A percentile compares a stretch with the other conserved stretches of the same genome.
Evolutionary conservation across 148 eudicot genomes (phyloP).

Genomic region (Cornus suecica): DNA sequence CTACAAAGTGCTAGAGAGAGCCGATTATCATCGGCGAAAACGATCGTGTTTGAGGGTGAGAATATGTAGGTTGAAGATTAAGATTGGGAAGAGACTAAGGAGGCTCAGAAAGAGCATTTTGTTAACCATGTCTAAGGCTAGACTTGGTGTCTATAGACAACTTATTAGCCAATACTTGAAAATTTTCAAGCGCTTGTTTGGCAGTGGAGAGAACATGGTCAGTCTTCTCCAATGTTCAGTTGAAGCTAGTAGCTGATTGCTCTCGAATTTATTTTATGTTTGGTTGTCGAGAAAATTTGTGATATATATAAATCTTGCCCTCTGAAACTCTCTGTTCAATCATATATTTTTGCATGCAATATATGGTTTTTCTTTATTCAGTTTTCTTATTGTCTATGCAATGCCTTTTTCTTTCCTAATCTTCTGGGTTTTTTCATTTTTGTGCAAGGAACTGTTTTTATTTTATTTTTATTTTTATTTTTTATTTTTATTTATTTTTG

Average conservation of each 20-base stretch:
- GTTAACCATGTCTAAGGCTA: constrained; percentile 29
- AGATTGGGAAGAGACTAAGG: constrained; percentile 63
- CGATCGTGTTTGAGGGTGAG: constrained; percentile 51
- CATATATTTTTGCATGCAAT: not conserved
- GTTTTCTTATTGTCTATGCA: not conserved
- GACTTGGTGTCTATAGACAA: constrained; percentile 33
- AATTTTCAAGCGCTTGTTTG: constrained; percentile 40
- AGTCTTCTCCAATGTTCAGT: constrained; percentile 34
- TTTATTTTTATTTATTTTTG: too few species aligned
- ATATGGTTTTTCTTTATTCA: too few species aligned
- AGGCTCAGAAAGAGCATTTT: constrained; percentile 46
- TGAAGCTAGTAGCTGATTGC: constrained; percentile 5
- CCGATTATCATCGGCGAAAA: constrained; percentile 31
- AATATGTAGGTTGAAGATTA: constrained; percentile 57
- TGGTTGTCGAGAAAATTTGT: not conserved
- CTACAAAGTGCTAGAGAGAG: constrained; percentile 59
- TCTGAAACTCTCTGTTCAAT: not conserved
- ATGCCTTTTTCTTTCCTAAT: not conserved
- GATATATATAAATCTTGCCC: not conserved
- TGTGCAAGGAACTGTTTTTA: not conserved
- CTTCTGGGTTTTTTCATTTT: not conserved
- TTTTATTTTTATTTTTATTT: too few species aligned
- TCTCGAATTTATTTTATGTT: not conserved
- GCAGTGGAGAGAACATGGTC: constrained; percentile 21
- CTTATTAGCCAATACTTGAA: constrained; percentile 32